Conservation (phyloP, 2,329 filamentous ascomycete genomes). For the Fusarium stilboides region DNA sequence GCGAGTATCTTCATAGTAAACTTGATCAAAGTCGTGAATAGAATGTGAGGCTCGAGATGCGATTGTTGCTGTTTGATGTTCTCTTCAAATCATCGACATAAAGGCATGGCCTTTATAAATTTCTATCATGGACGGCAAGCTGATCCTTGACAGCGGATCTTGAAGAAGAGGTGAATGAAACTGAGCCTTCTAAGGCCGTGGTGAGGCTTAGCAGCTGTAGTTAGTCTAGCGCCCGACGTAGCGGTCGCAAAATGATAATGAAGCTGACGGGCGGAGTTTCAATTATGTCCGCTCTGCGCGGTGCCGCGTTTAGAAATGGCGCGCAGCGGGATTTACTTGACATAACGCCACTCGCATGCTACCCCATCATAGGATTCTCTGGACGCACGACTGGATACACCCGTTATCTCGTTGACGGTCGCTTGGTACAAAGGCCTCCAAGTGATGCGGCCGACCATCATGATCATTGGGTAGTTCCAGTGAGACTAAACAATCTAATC, state of each 20-base stretch:
- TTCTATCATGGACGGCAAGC: not conserved
- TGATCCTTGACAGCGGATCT: not conserved
- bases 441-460: too few relatives aligned
- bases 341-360: not conserved
- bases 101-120: not conserved
- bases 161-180: not conserved
- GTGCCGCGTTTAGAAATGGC: not conserved
- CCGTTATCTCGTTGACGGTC: too few relatives aligned
- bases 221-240: not conserved
- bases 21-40: not conserved
- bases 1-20: conserved; percentile 7
- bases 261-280: not conserved
- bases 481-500: too few relatives aligned
- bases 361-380: too few relatives aligned
- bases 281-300: conserved; percentile 1
- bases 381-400: too few relatives aligned
- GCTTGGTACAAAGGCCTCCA: too few relatives aligned
- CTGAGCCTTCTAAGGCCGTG: not conserved
- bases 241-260: not conserved
- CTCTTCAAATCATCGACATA: not conserved
- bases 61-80: not conserved
- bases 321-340: not conserved
- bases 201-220: not conserved
- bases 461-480: too few relatives aligned
- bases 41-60: not conserved